phyloP scores from a whole-genome alignment of 75 land plant genomes.

The Azolla pinnata region DNA sequence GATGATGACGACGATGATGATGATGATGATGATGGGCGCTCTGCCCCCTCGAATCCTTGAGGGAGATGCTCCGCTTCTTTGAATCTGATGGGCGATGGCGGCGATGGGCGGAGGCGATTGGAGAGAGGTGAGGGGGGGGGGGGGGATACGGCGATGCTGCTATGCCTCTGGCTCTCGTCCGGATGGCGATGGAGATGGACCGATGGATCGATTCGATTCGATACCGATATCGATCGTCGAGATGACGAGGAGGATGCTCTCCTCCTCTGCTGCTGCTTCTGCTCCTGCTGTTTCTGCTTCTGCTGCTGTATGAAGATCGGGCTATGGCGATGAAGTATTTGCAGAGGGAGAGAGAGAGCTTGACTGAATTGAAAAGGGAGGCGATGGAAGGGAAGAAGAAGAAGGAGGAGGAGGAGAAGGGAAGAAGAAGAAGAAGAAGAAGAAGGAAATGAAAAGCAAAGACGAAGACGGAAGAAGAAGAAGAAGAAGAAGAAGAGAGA shows the following conservation, averaged over 20 bases:
- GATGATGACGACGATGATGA: too few relatives aligned
- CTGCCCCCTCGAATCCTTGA: too few relatives aligned
- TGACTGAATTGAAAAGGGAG: not conserved
- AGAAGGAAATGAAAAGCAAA: constrained; percentile 5
- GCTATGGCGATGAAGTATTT: not conserved
- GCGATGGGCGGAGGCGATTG: not conserved
- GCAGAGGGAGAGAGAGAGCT: not conserved
- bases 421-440: constrained; percentile 11
- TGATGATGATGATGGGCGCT: too few relatives aligned
- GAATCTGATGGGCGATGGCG: too few relatives aligned
- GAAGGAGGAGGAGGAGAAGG: constrained; percentile 3
- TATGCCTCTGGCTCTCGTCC: not conserved
- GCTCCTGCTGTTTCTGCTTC: too few relatives aligned
- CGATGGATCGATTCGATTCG: too few relatives aligned
- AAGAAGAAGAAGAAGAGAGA: not conserved
- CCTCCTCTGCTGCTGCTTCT: too few relatives aligned
- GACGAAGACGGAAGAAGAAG: not conserved
- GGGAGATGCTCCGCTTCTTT: too few relatives aligned
- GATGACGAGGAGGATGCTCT: too few relatives aligned
- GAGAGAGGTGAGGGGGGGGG: not conserved
- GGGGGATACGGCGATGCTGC: not conserved
- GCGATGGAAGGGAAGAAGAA: not conserved
- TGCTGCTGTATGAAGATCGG: too few relatives aligned
- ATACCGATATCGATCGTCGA: too few relatives aligned
- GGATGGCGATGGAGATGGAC: not conserved